Evolutionary conservation across 2,329 filamentous ascomycete genomes (phyloP).

Genomic region (Zopfia rhizophila): DNA sequence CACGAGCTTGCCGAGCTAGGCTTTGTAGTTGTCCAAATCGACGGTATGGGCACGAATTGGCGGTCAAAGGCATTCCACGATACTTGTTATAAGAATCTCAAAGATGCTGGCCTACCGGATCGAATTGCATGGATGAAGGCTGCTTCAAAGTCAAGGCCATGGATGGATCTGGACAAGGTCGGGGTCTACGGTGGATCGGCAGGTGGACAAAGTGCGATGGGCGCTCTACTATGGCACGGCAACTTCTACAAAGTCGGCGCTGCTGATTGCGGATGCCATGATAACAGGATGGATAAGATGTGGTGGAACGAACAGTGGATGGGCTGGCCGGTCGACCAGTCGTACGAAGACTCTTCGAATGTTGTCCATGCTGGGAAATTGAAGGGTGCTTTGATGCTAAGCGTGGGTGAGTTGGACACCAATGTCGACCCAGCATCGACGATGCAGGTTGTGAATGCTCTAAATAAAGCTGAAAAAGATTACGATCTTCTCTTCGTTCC

Average conservation of each 20-base stretch:
- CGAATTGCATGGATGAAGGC: slow-evolving; percentile 42
- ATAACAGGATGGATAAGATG: slow-evolving; percentile 43
- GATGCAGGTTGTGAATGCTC: slow-evolving; percentile 38
- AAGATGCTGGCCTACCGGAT: slow-evolving; percentile 40
- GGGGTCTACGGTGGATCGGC: slow-evolving; percentile 34
- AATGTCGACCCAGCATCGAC: slow-evolving; percentile 44
- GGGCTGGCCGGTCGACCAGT: slow-evolving; percentile 38
- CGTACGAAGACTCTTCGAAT: slow-evolving; percentile 37
- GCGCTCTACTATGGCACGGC: slow-evolving; percentile 37
- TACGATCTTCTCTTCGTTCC: slow-evolving; percentile 35
- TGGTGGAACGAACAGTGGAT: slow-evolving; percentile 44
- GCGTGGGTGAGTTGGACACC: slow-evolving; percentile 46
- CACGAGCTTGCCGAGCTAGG: slow-evolving; percentile 34
- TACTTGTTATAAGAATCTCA: slow-evolving; percentile 38
- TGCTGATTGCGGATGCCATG: slow-evolving; percentile 40
- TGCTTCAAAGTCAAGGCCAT: slow-evolving; percentile 32
- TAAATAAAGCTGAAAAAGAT: slow-evolving; percentile 32
- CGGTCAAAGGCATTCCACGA: slow-evolving; percentile 43
- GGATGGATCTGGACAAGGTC: slow-evolving; percentile 36
- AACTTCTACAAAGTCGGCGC: slow-evolving; percentile 40
- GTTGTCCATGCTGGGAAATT: slow-evolving; percentile 34
- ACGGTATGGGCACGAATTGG: slow-evolving; percentile 44
- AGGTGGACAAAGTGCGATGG: slow-evolving; percentile 41
- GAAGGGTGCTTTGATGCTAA: slow-evolving; percentile 28
- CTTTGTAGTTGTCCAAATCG: slow-evolving; percentile 38